Percentiles rank a stretch among this genome's conserved stretches.
Evolutionary conservation across 805 yeast genomes (phyloP).

Genomic region (Nakazawaea anatomiae): DNA sequence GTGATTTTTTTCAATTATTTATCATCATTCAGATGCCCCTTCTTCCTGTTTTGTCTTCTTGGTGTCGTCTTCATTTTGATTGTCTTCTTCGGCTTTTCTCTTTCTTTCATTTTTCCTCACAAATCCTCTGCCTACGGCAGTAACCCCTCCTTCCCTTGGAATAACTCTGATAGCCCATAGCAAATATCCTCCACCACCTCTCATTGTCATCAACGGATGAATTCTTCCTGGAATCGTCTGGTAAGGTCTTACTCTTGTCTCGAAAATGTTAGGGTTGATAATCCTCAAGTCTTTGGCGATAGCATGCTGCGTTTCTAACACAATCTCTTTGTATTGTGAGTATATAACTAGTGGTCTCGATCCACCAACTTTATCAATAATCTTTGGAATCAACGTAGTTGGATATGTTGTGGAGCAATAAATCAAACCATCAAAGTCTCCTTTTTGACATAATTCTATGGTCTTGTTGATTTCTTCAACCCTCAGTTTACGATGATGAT

Average conservation of each 20-base stretch:
- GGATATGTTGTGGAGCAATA: constrained; percentile 69
- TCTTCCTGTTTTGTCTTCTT: neutral
- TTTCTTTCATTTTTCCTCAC: constrained; percentile 32
- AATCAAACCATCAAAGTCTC: constrained; percentile 70
- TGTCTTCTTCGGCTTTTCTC: constrained; percentile 11
- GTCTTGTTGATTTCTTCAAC: constrained; percentile 43
- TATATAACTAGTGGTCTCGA: constrained; percentile 84
- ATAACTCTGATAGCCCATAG: constrained; percentile 73
- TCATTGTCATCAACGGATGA: constrained; percentile 92
- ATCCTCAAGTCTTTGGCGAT: constrained; percentile 62
- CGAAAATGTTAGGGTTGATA: constrained; percentile 77
- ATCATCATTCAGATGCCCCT: neutral
- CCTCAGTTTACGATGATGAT: constrained; percentile 58
- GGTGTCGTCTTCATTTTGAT: constrained; percentile 9
- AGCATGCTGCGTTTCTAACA: constrained; percentile 69
- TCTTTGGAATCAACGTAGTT: constrained; percentile 53
- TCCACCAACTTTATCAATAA: constrained; percentile 68
- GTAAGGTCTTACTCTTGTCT: constrained; percentile 76
- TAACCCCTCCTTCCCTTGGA: constrained; percentile 54
- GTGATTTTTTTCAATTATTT: too few relatives aligned
- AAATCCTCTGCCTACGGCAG: constrained; percentile 65
- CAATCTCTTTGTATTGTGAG: constrained; percentile 72
- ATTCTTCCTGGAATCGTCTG: constrained; percentile 92
- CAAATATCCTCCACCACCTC: constrained; percentile 88
- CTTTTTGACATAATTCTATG: constrained; percentile 41